Evolutionary conservation across 2,329 filamentous ascomycete species (phyloP), one percentile per base, ranked within the genome.

Genomic region (Colletotrichum limetticola): DNA sequence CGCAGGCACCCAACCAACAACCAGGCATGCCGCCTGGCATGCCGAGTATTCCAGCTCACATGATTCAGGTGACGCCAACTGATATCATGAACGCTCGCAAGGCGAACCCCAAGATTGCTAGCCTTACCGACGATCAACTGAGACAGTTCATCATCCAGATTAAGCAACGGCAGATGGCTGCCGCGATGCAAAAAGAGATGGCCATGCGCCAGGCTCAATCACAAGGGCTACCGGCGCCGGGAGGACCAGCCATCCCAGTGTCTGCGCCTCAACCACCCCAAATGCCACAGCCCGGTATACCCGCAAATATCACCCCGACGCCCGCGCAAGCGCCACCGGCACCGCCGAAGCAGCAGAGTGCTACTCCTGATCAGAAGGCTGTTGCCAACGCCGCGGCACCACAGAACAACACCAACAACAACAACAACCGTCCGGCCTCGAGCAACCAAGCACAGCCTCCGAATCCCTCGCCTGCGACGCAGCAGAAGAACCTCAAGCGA

Each of bases 401-500:
- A 9, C 72, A 67, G 8, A 80, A 80, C 64, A 79, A 78, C 61
- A 78, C 76, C 22, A 35, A 35, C 32, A 35, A 35, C 11, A 80
- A 80, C 65, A 79, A 78, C 61, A 78, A 76, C 22, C 81, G 80
- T 19, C 78, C 78, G 24, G 71, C 77, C 6, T 79, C 76, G 63
- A 83, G 80, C 69, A 83, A 79, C 58, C 84, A 83, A 56, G 61
- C 78, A 42, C 78, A 83, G 35, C 78, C 80, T 37, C 79, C 82
- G 5, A 83, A 83, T 57, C 79, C 81, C 19, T 83, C 85, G 5
- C 80, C 84, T 9, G 82, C 82, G 2, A 74, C 83, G 5, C 79
- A 80, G 9, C 78, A 80, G 30, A 89, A 87, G 78, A 86, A 81
- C 60, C 81, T 88, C 56, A 90, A 90, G 80, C 86, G 88, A 1